Evolutionary conservation across 345 rosid species (phyloP), one percentile per base, ranked within the genome.

Genomic region (Firmiana major): DNA sequence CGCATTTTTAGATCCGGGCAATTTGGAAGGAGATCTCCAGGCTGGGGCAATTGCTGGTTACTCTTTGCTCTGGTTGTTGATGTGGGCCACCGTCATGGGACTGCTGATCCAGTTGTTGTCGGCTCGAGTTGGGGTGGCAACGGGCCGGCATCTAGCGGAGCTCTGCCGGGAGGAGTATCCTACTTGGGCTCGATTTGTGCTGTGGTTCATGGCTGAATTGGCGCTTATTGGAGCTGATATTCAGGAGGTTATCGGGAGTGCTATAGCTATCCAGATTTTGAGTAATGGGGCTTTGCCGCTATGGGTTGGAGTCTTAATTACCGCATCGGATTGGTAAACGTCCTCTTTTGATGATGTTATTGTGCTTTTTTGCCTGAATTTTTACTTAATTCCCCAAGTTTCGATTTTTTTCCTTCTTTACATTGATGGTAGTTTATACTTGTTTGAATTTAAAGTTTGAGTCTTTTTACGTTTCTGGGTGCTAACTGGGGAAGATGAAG

Each of bases 221-320:
- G 93, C 99, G 31, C 83, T 95, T 45, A 89, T 95, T 38, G 99
- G 96, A 2, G 99, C 99, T 51, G 99, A 95, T 75, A 93, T 95
- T 59, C 99, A 95, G 81, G 99, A 95, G 81, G 99, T 95, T 28
- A 95, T 95, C 22, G 99, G 98, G 1, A 93, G 98, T 80, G 99
- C 97, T n/a, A 90, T 95, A 53, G 99, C 96, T n/a, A 89, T 95
- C 69, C 94, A 91, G 89, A 92, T 95, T 74, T 89, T 95, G 84
- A 95, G 98, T 77, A 83, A 84, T 43, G 99, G 99, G 16, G 80
- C 80, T 6, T 72, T 93, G 81, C 99, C 98, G 5, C 92, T 95
- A 2, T 93, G 99, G 99, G 96, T 88, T 6, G 99, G 96, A 10
- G 99, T 95, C 51, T 69, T 93, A 13, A 92, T 95, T 79, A 93